These are phyloP conservation scores for Fusarium sp. DNA, from an alignment of 2,329 filamentous ascomycete genomes.

Conservation along the genomic window DNA sequence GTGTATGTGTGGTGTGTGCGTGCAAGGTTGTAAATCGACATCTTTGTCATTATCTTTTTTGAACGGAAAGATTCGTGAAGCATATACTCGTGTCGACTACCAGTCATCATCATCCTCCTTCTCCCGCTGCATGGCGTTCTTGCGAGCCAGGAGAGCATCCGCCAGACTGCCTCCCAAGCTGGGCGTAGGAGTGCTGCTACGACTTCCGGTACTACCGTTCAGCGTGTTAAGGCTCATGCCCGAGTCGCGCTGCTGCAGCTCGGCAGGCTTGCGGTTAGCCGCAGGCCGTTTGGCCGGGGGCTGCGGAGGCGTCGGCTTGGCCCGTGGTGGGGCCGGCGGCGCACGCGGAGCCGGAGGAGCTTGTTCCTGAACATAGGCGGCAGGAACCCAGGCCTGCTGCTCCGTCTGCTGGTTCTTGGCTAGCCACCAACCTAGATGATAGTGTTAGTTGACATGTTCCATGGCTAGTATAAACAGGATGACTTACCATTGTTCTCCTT, in stretches of 20 bases:
- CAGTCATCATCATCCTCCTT: constrained; percentile 78
- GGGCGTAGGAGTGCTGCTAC: constrained; percentile 77
- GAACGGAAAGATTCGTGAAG: constrained; percentile 37
- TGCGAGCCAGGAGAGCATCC: constrained; percentile 80
- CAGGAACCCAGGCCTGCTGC: constrained; percentile 92
- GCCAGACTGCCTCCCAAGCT: constrained; percentile 80
- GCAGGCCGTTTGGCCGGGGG: constrained; percentile 85
- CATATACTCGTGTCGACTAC: constrained; percentile 55
- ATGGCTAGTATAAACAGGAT: background rate
- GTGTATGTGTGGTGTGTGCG: constrained; percentile 10
- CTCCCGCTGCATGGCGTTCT: constrained; percentile 80
- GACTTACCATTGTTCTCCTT: constrained; percentile 92
- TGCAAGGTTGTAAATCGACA: constrained; percentile 23
- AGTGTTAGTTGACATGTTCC: constrained; percentile 47
- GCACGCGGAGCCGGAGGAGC: constrained; percentile 71
- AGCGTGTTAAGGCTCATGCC: constrained; percentile 70
- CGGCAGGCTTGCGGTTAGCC: constrained; percentile 76
- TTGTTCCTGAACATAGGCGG: constrained; percentile 92
- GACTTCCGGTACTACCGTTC: constrained; percentile 70
- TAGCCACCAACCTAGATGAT: constrained; percentile 87
- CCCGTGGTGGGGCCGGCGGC: constrained; percentile 73
- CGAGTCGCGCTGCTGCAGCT: constrained; percentile 78
- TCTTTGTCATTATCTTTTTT: constrained; percentile 27
- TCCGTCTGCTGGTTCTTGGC: constrained; percentile 71
- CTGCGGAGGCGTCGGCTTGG: constrained; percentile 79